Conservation (phyloP, 495 filamentous ascomycete species). For the Acidiella bohemica region DNA sequence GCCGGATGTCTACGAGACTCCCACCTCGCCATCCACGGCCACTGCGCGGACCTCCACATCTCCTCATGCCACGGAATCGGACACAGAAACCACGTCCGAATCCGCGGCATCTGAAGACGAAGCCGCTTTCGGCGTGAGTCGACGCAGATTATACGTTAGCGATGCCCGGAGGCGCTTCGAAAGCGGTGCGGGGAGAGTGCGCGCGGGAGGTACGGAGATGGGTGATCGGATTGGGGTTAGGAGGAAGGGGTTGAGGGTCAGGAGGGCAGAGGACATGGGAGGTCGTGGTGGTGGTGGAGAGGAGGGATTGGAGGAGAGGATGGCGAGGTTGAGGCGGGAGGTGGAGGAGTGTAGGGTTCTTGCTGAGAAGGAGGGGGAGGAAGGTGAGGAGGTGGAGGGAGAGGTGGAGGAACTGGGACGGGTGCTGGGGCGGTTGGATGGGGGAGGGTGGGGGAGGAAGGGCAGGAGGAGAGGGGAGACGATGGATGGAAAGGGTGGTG, state of each 20-base stretch:
- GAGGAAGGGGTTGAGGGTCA: constrained; percentile 6
- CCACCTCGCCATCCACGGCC: constrained; percentile 3
- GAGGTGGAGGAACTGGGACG: constrained; percentile 10
- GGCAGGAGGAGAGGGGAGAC: too few species aligned
- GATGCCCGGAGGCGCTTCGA: constrained; percentile 11
- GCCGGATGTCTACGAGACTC: constrained; percentile 23
- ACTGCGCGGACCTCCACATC: background rate
- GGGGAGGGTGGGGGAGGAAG: too few species aligned
- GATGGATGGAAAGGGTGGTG: too few species aligned
- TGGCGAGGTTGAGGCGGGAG: constrained; percentile 42
- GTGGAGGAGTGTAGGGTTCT: constrained; percentile 29
- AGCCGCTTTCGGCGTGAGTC: constrained; percentile 3
- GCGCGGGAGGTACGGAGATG: constrained; percentile 4
- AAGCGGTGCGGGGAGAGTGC: constrained; percentile 1
- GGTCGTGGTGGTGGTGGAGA: constrained; percentile 47
- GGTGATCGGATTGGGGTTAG: constrained; percentile 10
- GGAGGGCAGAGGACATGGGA: background rate
- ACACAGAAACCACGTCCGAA: constrained; percentile 2
- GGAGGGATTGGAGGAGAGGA: constrained; percentile 57
- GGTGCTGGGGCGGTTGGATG: too few species aligned
- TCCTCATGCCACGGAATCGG: background rate
- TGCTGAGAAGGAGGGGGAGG: constrained; percentile 20
- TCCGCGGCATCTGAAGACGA: constrained; percentile 3
- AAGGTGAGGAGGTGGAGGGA: constrained; percentile 13
- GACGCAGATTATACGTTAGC: constrained; percentile 3